A percentile compares a stretch with the other conserved stretches of the same genome.
These are phyloP conservation scores for Dionaea muscipula DNA, from an alignment of 179 eudicot genomes.

Conservation along the genomic window DNA sequence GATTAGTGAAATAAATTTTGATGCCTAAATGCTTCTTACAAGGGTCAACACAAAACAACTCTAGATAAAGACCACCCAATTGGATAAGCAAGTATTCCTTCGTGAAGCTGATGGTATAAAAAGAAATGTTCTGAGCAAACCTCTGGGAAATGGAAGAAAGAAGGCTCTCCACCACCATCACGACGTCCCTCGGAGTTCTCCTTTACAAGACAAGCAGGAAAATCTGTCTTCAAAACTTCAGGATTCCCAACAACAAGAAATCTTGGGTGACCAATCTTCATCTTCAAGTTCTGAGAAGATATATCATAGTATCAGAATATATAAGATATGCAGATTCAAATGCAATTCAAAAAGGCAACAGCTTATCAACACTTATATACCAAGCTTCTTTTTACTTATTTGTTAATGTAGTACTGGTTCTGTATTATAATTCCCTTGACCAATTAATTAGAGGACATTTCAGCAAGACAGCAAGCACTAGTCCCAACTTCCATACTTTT, in stretches of 20 bases:
- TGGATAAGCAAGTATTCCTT: neutral
- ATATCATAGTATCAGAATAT: neutral
- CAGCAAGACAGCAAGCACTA: too few relatives aligned
- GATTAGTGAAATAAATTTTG: neutral
- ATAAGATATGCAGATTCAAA: neutral
- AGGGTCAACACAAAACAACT: neutral
- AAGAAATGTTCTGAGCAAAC: slow-evolving; percentile 23
- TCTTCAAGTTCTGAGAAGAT: slow-evolving; percentile 61
- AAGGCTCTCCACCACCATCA: slow-evolving; percentile 12
- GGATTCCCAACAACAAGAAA: slow-evolving; percentile 49
- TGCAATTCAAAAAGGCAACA: too few relatives aligned
- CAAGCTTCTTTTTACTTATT: too few relatives aligned
- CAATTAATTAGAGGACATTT: too few relatives aligned
- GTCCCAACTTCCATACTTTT: too few relatives aligned
- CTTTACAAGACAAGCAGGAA: slow-evolving; percentile 54
- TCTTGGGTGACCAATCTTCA: slow-evolving; percentile 76
- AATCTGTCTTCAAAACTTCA: slow-evolving; percentile 46
- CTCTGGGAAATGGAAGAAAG: slow-evolving; percentile 63
- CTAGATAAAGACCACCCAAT: neutral
- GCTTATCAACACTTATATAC: too few relatives aligned
- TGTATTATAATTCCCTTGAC: too few relatives aligned
- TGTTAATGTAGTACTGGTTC: too few relatives aligned
- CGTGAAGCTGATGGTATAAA: neutral
- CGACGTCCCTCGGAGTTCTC: slow-evolving; percentile 17
- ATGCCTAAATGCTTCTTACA: neutral